Percentiles rank a stretch among this genome's conserved stretches.
Conservation (phyloP, 306 rosid species). For the Pyrus pyrifolia region DNA sequence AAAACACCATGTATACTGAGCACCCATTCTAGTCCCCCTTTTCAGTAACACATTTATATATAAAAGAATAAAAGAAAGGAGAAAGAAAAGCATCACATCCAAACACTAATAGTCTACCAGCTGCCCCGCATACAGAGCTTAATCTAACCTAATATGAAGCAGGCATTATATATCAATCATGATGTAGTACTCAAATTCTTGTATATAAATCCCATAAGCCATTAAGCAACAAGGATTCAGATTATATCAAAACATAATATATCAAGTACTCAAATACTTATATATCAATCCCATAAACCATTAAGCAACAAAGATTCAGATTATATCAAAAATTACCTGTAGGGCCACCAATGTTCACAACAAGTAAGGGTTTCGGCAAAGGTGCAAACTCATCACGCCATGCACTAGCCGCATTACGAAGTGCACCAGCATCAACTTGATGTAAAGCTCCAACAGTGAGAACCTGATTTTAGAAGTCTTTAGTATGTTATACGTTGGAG, state of each 20-base stretch:
- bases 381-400: conserved; percentile 84
- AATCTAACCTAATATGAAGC: not conserved
- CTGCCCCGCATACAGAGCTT: not conserved
- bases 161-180: not conserved
- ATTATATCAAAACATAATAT: not conserved
- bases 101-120: not conserved
- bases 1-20: not conserved
- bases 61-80: too few relatives aligned
- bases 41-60: too few relatives aligned
- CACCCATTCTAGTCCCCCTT: not conserved
- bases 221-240: not conserved
- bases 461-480: conserved; percentile 42
- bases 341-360: conserved; percentile 80
- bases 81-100: not conserved
- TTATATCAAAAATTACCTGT: conserved; percentile 42
- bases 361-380: conserved; percentile 77
- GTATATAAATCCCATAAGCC: not conserved
- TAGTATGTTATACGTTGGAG: conserved; percentile 1
- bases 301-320: not conserved
- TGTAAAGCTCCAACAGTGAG: conserved; percentile 82
- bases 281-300: not conserved
- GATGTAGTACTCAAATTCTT: not conserved
- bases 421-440: conserved; percentile 75
- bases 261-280: not conserved
- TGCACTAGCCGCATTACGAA: conserved; percentile 69